phyloP scores from a whole-genome alignment of 2,329 filamentous ascomycete genomes.

The Hirsutella rhossiliensis region DNA sequence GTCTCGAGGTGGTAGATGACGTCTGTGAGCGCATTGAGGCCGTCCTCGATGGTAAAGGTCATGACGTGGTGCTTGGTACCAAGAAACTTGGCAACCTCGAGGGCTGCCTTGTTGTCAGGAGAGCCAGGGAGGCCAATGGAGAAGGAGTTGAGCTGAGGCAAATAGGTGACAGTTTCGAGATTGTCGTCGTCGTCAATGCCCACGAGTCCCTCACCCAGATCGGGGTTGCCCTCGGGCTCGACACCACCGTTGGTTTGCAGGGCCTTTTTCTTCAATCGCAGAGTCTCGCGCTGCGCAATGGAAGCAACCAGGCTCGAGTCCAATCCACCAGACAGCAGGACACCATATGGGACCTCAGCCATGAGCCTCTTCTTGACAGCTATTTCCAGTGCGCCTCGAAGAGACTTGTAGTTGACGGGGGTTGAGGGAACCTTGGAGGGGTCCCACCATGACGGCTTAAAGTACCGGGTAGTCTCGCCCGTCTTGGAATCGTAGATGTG shows the following conservation, averaged over 20 bases:
- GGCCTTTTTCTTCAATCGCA: conserved; percentile 59
- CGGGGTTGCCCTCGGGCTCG: conserved; percentile 36
- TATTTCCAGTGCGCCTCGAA: conserved; percentile 76
- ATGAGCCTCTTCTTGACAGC: conserved; percentile 93
- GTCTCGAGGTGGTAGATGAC: conserved; percentile 98
- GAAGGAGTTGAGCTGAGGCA: conserved; percentile 96
- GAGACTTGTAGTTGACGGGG: conserved; percentile 70
- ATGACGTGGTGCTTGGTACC: conserved; percentile 97
- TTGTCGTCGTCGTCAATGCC: conserved; percentile 91
- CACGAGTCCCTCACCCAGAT: conserved; percentile 62
- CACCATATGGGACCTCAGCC: conserved; percentile 97
- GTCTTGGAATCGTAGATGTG: conserved; percentile 95
- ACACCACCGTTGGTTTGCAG: conserved; percentile 32
- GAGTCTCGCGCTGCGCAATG: conserved; percentile 87
- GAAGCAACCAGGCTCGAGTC: conserved; percentile 92
- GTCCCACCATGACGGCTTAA: conserved; percentile 87
- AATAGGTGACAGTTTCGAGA: conserved; percentile 77
- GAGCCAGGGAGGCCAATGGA: conserved; percentile 91
- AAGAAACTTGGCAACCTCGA: conserved; percentile 90
- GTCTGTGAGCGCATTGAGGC: conserved; percentile 89
- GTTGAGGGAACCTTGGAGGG: conserved; percentile 62
- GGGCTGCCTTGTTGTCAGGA: conserved; percentile 82
- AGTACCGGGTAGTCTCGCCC: conserved; percentile 75
- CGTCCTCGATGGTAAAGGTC: conserved; percentile 96
- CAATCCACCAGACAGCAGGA: conserved; percentile 85